phyloP scores from a whole-genome alignment of 305 asterid species.

The Solanum hybrid region DNA sequence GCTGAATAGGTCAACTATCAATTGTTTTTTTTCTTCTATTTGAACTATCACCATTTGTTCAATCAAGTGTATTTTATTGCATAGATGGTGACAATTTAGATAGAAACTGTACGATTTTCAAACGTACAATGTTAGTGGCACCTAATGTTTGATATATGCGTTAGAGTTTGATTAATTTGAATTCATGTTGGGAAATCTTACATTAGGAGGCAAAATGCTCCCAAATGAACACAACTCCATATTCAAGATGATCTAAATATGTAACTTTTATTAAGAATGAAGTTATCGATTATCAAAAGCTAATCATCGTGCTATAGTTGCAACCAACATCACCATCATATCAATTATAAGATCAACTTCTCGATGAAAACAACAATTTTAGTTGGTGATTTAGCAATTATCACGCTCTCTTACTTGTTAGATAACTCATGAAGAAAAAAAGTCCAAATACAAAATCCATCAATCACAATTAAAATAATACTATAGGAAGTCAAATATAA shows the following conservation, averaged over 20 bases:
- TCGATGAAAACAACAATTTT: background rate
- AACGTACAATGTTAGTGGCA: background rate
- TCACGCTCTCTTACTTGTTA: background rate
- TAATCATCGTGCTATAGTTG: background rate
- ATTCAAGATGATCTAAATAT: background rate
- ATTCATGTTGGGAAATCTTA: background rate
- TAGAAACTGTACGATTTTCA: background rate
- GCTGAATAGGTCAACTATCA: background rate
- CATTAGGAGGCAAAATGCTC: background rate
- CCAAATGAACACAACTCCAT: background rate
- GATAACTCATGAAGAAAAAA: background rate
- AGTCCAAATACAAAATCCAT: background rate
- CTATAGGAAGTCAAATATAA: background rate
- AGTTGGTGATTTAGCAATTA: background rate
- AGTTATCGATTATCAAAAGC: background rate
- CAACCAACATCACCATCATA: background rate
- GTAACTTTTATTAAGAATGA: background rate
- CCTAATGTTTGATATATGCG: background rate
- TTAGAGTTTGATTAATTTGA: background rate
- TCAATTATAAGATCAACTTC: background rate
- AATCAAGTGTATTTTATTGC: background rate
- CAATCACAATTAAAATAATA: background rate
- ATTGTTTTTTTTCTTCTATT: too few species aligned
- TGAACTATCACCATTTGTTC: background rate
- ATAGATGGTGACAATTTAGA: background rate